Percentiles rank a stretch among this genome's conserved stretches.
phyloP scores from a whole-genome alignment of 2,329 filamentous ascomycete species.

The Curvularia sp. region DNA sequence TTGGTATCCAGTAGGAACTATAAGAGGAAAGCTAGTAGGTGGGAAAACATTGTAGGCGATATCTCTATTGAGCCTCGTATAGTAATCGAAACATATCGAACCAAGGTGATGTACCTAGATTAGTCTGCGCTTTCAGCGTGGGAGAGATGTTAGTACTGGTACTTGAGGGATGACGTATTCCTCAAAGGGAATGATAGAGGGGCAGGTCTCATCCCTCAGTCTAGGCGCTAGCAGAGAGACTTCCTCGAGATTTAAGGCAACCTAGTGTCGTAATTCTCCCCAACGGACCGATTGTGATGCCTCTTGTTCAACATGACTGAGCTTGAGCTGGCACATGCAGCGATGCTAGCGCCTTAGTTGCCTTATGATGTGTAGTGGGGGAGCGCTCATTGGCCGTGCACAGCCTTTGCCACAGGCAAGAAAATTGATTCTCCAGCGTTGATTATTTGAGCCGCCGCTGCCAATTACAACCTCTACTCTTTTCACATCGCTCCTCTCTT shows the following conservation, averaged over 20 bases:
- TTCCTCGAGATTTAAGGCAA: not conserved
- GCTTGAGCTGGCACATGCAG: slow-evolving; percentile 5
- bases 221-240: not conserved
- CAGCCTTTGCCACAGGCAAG: slow-evolving; percentile 29
- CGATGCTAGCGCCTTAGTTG: slow-evolving; percentile 24
- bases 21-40: too few species aligned
- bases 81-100: not conserved
- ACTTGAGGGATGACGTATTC: not conserved
- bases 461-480: slow-evolving; percentile 1
- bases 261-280: not conserved
- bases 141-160: not conserved
- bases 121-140: too few species aligned
- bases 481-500: slow-evolving; percentile 4
- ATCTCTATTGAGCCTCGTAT: not conserved
- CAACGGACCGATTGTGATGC: not conserved
- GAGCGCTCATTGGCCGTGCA: slow-evolving; percentile 30
- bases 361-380: slow-evolving; percentile 26
- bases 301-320: not conserved
- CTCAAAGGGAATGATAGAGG: not conserved
- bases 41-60: too few species aligned
- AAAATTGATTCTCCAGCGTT: slow-evolving; percentile 32
- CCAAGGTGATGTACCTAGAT: too few species aligned
- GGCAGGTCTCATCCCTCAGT: not conserved
- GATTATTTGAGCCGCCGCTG: slow-evolving; percentile 22
- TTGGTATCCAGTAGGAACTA: too few species aligned